Evolutionary conservation across 768 basidiomycete species (phyloP).

Genomic region (Boletus fagicola): DNA sequence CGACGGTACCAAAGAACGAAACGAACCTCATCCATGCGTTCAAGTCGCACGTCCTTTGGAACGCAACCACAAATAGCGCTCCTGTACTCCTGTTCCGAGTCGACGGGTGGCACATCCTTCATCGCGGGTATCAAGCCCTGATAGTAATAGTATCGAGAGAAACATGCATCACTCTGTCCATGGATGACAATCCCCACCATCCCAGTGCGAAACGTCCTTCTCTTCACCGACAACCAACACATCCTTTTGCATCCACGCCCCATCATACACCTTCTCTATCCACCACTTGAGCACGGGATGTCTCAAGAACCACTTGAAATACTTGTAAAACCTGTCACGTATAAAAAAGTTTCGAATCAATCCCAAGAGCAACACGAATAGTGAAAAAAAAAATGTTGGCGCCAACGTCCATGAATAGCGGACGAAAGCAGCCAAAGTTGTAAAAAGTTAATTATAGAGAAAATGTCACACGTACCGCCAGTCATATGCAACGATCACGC

Average conservation of each 20-base stretch:
- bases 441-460: too few species aligned
- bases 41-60: too few species aligned
- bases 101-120: not conserved
- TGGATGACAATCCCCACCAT: slow-evolving; percentile 26
- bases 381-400: too few species aligned
- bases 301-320: slow-evolving; percentile 38
- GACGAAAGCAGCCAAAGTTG: not conserved
- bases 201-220: slow-evolving; percentile 19
- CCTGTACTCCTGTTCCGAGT: not conserved
- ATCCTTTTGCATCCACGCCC: slow-evolving; percentile 38
- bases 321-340: slow-evolving; percentile 26
- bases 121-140: not conserved
- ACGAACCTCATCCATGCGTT: not conserved
- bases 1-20: not conserved
- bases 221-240: slow-evolving; percentile 39
- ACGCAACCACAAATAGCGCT: not conserved
- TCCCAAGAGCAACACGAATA: too few species aligned
- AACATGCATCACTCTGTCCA: not conserved
- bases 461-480: slow-evolving; percentile 28
- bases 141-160: not conserved
- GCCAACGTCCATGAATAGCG: too few species aligned
- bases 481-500: slow-evolving; percentile 38
- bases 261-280: slow-evolving; percentile 37
- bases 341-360: slow-evolving; percentile 4
- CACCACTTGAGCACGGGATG: slow-evolving; percentile 42